These are phyloP conservation scores for Picea engelmannii DNA, from an alignment of 83 land plant genomes.

Conservation along the genomic window DNA sequence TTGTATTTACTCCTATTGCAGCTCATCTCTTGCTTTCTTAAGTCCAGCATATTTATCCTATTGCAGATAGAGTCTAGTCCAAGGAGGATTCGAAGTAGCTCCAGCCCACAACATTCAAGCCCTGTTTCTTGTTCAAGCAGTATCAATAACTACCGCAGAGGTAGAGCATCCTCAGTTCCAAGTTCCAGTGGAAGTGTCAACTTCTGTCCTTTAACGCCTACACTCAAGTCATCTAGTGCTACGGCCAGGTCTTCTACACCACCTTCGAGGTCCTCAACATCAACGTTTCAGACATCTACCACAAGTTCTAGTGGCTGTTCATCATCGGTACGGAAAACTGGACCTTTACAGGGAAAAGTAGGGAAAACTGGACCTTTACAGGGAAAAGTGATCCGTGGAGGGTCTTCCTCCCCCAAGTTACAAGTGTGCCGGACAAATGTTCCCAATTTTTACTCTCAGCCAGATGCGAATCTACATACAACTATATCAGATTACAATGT, in stretches of 20 bases:
- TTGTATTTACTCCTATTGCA: not conserved
- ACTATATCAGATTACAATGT: slow-evolving; percentile 2
- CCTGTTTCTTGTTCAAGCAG: slow-evolving; percentile 9
- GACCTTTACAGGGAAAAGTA: slow-evolving; percentile 4
- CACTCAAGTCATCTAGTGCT: slow-evolving; percentile 11
- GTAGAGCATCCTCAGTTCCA: slow-evolving; percentile 9
- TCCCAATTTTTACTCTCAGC: not conserved
- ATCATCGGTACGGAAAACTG: slow-evolving; percentile 9
- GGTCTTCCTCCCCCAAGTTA: not conserved
- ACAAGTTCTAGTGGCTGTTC: slow-evolving; percentile 8
- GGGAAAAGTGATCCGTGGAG: not conserved
- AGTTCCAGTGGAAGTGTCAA: slow-evolving; percentile 8
- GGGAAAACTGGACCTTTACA: slow-evolving; percentile 10
- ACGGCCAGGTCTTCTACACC: not conserved
- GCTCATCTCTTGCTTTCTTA: not conserved
- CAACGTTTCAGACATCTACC: not conserved
- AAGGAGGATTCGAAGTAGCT: slow-evolving; percentile 9
- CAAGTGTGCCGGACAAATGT: not conserved
- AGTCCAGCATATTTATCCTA: not conserved
- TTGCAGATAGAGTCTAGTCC: slow-evolving; percentile 8
- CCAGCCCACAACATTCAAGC: slow-evolving; percentile 8
- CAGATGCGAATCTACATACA: slow-evolving; percentile 16
- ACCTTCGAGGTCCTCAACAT: slow-evolving; percentile 4
- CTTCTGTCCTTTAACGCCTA: not conserved
- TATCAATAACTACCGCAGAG: slow-evolving; percentile 3